These are phyloP conservation scores for Lepraria neglecta DNA, from an alignment of 495 filamentous ascomycete genomes.

Conservation along the genomic window DNA sequence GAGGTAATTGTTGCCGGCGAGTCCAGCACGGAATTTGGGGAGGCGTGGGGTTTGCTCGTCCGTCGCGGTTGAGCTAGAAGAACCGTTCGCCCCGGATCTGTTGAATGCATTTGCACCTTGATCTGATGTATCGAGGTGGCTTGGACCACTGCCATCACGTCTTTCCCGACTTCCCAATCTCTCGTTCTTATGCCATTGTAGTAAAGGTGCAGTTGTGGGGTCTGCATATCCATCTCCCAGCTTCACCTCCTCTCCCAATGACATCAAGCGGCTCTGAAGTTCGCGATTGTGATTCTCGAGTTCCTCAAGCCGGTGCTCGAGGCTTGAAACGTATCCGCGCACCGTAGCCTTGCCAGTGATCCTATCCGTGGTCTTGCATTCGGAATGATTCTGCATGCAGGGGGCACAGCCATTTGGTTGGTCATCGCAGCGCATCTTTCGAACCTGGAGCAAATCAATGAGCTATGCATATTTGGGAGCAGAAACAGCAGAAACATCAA, in stretches of 20 bases:
- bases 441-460: slow-evolving; percentile 46
- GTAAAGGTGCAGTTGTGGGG: slow-evolving; percentile 10
- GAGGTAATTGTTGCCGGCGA: slow-evolving; percentile 61
- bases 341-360: slow-evolving; percentile 75
- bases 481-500: background rate
- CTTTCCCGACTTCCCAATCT: slow-evolving; percentile 8
- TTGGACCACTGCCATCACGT: slow-evolving; percentile 16
- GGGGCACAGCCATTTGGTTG: slow-evolving; percentile 65
- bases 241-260: slow-evolving; percentile 30
- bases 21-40: slow-evolving; percentile 47
- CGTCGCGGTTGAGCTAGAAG: slow-evolving; percentile 24
- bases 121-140: background rate
- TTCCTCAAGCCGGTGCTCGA: slow-evolving; percentile 34
- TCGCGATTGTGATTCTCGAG: slow-evolving; percentile 47
- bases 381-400: slow-evolving; percentile 61
- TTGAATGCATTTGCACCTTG: slow-evolving; percentile 1
- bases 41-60: slow-evolving; percentile 32
- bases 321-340: slow-evolving; percentile 47
- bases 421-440: slow-evolving; percentile 79
- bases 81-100: background rate
- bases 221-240: slow-evolving; percentile 9
- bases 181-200: slow-evolving; percentile 25
- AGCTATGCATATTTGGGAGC: background rate
- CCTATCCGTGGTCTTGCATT: slow-evolving; percentile 77
- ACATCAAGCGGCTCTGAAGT: slow-evolving; percentile 41